Evolutionary conservation across 495 filamentous ascomycete genomes (phyloP).

Genomic region (Thermochaetoides thermophila): DNA sequence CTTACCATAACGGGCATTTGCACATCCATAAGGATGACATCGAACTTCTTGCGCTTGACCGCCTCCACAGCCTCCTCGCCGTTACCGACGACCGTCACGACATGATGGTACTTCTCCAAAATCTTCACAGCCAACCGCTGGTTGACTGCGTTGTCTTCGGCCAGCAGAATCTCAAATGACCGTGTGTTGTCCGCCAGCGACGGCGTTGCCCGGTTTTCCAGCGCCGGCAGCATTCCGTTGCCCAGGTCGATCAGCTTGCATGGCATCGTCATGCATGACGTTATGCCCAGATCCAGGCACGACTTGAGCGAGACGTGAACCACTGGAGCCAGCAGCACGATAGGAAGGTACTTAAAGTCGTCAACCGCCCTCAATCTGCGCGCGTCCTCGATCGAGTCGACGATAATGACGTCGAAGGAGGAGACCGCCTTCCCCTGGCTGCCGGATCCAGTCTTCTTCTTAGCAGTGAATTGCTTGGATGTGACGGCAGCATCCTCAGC

Average conservation of each 20-base stretch:
- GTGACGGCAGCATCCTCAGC: conserved; percentile 31
- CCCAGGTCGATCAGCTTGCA: conserved; percentile 91
- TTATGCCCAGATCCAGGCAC: conserved; percentile 89
- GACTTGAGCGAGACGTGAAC: conserved; percentile 90
- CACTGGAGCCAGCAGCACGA: conserved; percentile 80
- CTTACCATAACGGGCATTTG: conserved; percentile 97
- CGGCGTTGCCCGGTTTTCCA: conserved; percentile 86
- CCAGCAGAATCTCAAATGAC: conserved; percentile 90
- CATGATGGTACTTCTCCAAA: conserved; percentile 93
- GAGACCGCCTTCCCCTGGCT: conserved; percentile 41
- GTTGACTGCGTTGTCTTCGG: conserved; percentile 97
- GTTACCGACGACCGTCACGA: conserved; percentile 90
- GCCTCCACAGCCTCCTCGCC: conserved; percentile 83
- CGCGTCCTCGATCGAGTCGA: conserved; percentile 86
- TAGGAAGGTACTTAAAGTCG: conserved; percentile 94
- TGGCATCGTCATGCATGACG: conserved; percentile 96
- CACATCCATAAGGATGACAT: conserved; percentile 97
- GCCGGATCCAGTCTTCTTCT: too few species aligned
- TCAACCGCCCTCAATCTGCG: conserved; percentile 71
- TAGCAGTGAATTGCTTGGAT: too few species aligned
- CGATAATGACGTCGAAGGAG: conserved; percentile 89
- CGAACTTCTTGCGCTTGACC: conserved; percentile 78
- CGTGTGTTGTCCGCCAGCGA: conserved; percentile 86
- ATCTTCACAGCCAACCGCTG: conserved; percentile 95
- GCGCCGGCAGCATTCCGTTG: conserved; percentile 94